These are phyloP conservation scores for Quercus ilex DNA, from an alignment of 306 rosid species.

Conservation along the genomic window DNA sequence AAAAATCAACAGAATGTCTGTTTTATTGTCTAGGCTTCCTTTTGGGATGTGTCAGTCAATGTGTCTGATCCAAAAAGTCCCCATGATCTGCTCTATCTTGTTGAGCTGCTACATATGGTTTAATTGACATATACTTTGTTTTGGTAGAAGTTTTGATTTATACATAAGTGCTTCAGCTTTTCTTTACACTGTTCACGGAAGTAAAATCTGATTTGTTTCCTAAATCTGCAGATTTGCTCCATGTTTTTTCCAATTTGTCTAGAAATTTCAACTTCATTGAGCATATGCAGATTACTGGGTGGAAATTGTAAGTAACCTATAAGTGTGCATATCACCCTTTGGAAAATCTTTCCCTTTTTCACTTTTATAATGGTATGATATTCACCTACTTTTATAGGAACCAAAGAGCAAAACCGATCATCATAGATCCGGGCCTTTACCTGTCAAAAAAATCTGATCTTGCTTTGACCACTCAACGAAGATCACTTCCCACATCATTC, in stretches of 20 bases:
- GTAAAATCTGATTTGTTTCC: conserved; percentile 20
- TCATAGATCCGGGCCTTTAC: conserved; percentile 64
- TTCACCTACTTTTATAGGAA: conserved; percentile 47
- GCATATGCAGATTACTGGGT: conserved; percentile 62
- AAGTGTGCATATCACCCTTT: neutral
- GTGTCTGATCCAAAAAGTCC: neutral
- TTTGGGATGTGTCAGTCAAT: no score
- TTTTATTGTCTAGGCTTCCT: no score
- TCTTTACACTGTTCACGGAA: neutral
- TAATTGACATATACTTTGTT: neutral
- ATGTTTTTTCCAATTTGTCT: conserved; percentile 78
- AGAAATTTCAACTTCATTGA: conserved; percentile 86
- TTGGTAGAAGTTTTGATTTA: neutral
- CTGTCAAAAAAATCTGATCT: conserved; percentile 69
- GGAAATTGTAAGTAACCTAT: conserved; percentile 80
- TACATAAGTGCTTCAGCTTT: neutral
- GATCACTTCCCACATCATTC: conserved; percentile 86
- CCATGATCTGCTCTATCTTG: neutral
- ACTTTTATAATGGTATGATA: conserved; percentile 2
- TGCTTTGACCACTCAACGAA: conserved; percentile 75
- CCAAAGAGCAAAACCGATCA: conserved; percentile 91
- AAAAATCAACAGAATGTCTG: no score
- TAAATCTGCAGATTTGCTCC: conserved; percentile 75
- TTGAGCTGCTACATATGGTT: neutral
- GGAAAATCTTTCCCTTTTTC: neutral